Evolutionary conservation across 2,329 filamentous ascomycete species (phyloP).

Genomic region (Neonectria neomacrospora): DNA sequence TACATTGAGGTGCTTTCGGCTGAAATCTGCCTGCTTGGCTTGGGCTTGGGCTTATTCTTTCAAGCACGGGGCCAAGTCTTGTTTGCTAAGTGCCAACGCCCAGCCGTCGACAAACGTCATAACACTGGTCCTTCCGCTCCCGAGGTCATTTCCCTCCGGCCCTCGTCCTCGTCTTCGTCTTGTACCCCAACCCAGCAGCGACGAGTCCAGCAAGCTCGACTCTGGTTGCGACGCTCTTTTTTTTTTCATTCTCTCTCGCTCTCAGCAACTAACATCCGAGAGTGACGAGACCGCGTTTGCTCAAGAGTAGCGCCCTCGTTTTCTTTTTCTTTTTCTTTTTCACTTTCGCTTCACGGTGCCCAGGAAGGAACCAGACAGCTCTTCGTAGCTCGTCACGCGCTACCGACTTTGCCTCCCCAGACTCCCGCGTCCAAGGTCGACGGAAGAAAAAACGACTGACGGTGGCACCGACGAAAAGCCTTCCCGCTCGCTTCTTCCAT

Average conservation of each 20-base stretch:
- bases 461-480: conserved; percentile 18
- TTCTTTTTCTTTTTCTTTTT: background rate
- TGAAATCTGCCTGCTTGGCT: conserved; percentile 28
- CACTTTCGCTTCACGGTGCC: conserved; percentile 14
- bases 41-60: conserved; percentile 19
- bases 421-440: conserved; percentile 21
- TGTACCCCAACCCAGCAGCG: background rate
- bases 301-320: conserved; percentile 10
- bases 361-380: conserved; percentile 12
- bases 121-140: conserved; percentile 16
- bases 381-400: conserved; percentile 11
- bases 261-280: conserved; percentile 1
- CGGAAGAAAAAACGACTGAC: conserved; percentile 3
- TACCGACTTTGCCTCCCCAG: conserved; percentile 10
- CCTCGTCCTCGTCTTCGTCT: conserved; percentile 11
- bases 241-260: background rate
- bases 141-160: conserved; percentile 20
- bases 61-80: conserved; percentile 20
- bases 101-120: conserved; percentile 24
- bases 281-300: conserved; percentile 17
- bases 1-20: conserved; percentile 36
- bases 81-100: conserved; percentile 18
- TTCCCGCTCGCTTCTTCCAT: conserved; percentile 10
- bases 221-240: conserved; percentile 23
- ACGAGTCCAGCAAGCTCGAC: conserved; percentile 8